Evolutionary conservation across 2,329 filamentous ascomycete genomes (phyloP), one percentile per base, ranked within the genome.

Genomic region (Trichoderma brevicompactum): DNA sequence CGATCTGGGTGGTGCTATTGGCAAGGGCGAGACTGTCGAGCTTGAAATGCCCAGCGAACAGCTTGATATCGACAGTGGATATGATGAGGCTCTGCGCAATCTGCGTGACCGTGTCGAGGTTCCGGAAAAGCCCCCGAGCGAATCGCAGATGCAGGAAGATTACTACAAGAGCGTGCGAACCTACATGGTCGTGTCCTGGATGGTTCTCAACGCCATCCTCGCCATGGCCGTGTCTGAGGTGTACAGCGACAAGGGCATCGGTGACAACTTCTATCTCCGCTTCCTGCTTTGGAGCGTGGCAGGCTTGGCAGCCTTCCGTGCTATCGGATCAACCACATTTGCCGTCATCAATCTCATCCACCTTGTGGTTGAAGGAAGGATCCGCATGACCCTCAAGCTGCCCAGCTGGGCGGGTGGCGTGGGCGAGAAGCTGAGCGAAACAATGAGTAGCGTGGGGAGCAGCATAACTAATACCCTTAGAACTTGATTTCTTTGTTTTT

Each of bases 21-120:
- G 89, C 56, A 89, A 91, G 69, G 91, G 90, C 64, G 85, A 89
- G 66, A 92, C 90, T 0, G 95, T 99, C 72, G 92, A 97, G 77
- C 84, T 99, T 6, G 95, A 99, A 74, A 99, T 99, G 94, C 95
- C 96, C 0, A 92, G 89, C 2, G 96, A 99, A 77, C 95, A 99
- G 80, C 89, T 99, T 40, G 95, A 99, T 77, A 99, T 99, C 76
- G 95, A 99, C 79, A 94, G 89, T 34, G 95, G 94, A 28, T 99
- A 99, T 78, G 95, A 99, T 75, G 94, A 97, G 76, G 95, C 95
- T 0, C 87, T 99, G 32, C 92, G 95, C 68, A 99, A 99, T 77
- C 89, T 99, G 5, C 91, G 95, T 59, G 95, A 99, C 74, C 86
- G 95, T 50, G 84, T 99, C 72, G 93, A 96, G 75, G 94, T 98